Evolutionary conservation across 2,329 filamentous ascomycete genomes (phyloP).

Genomic region (Claviceps citrina): DNA sequence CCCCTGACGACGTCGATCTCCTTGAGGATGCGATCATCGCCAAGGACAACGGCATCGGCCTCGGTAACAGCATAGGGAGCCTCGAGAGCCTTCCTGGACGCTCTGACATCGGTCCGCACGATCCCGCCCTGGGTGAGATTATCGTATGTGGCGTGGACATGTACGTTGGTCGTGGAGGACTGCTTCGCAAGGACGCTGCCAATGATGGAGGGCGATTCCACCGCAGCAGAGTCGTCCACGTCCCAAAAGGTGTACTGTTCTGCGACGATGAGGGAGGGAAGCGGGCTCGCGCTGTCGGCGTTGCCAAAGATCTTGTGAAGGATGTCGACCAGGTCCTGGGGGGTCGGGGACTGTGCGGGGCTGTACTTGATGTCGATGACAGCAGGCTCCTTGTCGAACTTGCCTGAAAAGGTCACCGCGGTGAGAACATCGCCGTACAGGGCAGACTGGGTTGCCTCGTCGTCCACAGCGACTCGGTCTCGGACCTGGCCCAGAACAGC

Average conservation of each 20-base stretch:
- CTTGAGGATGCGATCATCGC: conserved; percentile 63
- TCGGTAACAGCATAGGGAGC: conserved; percentile 67
- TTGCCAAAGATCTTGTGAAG: conserved; percentile 36
- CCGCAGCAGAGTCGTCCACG: conserved; percentile 55
- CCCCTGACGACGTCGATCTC: conserved; percentile 59
- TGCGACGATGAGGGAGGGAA: conserved; percentile 36
- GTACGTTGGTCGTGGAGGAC: conserved; percentile 48
- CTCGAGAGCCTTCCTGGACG: conserved; percentile 68
- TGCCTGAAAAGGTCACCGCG: conserved; percentile 62
- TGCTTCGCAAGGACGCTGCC: conserved; percentile 53
- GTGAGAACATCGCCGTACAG: conserved; percentile 87
- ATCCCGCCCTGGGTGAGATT: conserved; percentile 61
- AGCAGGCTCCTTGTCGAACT: conserved; percentile 44
- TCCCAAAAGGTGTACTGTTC: conserved; percentile 94
- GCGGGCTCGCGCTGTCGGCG: conserved; percentile 33
- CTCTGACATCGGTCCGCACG: conserved; percentile 71
- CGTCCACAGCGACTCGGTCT: conserved; percentile 55
- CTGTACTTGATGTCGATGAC: conserved; percentile 85
- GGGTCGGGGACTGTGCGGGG: conserved; percentile 43
- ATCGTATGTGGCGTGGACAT: conserved; percentile 46
- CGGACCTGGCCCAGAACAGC: conserved; percentile 81
- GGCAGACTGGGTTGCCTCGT: conserved; percentile 63
- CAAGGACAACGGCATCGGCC: conserved; percentile 66
- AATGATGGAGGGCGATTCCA: conserved; percentile 46
- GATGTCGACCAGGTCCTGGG: conserved; percentile 35